Conservation (phyloP, 2,329 filamentous ascomycete genomes). For the Exophiala calicioides region DNA sequence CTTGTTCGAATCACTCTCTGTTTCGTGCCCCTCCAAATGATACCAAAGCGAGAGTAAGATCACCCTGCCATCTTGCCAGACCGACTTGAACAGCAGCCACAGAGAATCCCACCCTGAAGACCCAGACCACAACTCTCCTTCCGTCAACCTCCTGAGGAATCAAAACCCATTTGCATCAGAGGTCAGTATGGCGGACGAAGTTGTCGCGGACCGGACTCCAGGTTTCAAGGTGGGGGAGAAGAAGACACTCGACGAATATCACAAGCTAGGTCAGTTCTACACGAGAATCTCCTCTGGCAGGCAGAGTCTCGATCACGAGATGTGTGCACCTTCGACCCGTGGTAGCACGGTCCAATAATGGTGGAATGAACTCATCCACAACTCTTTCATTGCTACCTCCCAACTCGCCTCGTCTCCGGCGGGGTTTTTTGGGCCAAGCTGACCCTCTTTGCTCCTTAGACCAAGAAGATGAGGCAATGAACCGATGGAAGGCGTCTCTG, state of each 20-base stretch:
- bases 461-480: conserved; percentile 83
- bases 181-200: conserved; percentile 71
- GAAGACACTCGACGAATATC: conserved; percentile 94
- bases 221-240: conserved; percentile 99
- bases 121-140: no score
- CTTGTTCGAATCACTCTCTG: conserved; percentile 2
- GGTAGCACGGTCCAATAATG: no score
- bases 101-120: no score
- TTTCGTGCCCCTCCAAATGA: conserved; percentile 1
- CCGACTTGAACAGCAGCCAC: background rate
- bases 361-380: no score
- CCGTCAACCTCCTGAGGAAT: no score
- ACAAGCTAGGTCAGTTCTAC: conserved; percentile 76
- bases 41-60: background rate
- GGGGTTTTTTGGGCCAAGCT: conserved; percentile 1
- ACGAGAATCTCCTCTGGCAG: no score
- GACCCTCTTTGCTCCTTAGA: conserved; percentile 44
- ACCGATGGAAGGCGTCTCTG: conserved; percentile 96
- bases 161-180: background rate
- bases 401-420: no score
- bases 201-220: conserved; percentile 82
- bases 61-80: background rate
- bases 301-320: no score
- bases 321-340: no score
- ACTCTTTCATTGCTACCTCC: no score